Base-by-base conservation (phyloP, 2,329 filamentous ascomycete species). In the Orbilia blumenaviensis region DNA sequence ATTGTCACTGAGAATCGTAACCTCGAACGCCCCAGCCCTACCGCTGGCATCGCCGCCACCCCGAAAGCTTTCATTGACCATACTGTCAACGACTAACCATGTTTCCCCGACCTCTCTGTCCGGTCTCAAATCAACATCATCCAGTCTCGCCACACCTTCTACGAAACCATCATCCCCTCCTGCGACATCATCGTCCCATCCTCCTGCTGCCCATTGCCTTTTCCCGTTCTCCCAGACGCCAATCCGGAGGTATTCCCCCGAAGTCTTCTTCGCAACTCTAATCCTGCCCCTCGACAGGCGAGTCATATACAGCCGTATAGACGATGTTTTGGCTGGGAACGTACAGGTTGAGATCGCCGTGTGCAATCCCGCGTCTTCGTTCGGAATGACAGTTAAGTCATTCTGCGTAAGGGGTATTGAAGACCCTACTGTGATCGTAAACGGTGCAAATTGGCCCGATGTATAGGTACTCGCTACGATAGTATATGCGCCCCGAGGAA, bases 381-480 rank as follows among this genome's bases (percentile, higher is more conserved):
- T 77, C 12, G 73, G 66, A 8, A 69, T 66, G n/a, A 61, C 21
- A 8, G 50, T 61, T 34, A 77, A 29, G 16, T 21, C 52, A 6
- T 29, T 36, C 18, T n/a, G 27, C 12, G 27, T 42, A 14, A 61
- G 8, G 23, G 86, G 84, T 1, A 84, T 81, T 64, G 87, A 88
- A 34, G 91, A 90, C 52, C 90, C 89, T n/a, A 97, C 86, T 68
- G 89, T 88, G 7, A 99, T 85, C 0, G 86, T 88, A 81, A 96
- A 98, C 56, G 86, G 86, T 2, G 91, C 92, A 0, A 88, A 85
- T 81, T 96, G 92, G 7, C 90, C 91, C 0, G 90, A 87, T 78
- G 96, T 93, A 82, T 96, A 98, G 0, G 94, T 96, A 1, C 93
- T 97, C 81, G 91, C 94, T 5, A 97, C 91, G 67, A 97, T 86